These are phyloP conservation scores for Citropsis articulata DNA, from an alignment of 345 rosid species.

Conservation along the genomic window DNA sequence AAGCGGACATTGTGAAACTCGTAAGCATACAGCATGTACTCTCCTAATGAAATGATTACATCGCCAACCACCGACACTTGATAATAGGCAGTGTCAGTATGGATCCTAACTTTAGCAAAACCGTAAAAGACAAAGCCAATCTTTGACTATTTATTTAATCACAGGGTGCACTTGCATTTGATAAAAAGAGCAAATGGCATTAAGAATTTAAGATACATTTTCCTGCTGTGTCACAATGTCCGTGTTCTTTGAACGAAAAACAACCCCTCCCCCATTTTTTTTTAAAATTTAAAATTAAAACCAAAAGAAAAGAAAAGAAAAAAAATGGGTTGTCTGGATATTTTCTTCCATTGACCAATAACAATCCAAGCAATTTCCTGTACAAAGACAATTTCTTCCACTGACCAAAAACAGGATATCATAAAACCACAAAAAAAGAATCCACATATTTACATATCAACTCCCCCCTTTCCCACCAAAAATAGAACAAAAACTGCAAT, in stretches of 20 bases:
- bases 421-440: conserved; percentile 5
- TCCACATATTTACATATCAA: conserved; percentile 41
- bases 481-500: neutral
- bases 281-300: neutral
- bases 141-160: neutral
- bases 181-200: neutral
- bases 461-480: conserved; percentile 12
- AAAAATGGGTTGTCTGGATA: neutral
- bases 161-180: neutral
- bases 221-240: no score
- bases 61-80: neutral
- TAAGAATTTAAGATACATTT: no score
- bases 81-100: neutral
- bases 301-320: neutral
- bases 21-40: neutral
- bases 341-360: neutral
- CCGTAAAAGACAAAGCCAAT: neutral
- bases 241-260: no score
- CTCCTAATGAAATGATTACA: neutral
- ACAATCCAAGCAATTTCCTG: conserved; percentile 40
- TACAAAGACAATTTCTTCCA: conserved; percentile 32
- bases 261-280: no score
- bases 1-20: no score
- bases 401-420: conserved; percentile 3
- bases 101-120: conserved; percentile 10